Base-by-base conservation (phyloP, 1,139 yeast genomes). In the Pichia sp. region DNA sequence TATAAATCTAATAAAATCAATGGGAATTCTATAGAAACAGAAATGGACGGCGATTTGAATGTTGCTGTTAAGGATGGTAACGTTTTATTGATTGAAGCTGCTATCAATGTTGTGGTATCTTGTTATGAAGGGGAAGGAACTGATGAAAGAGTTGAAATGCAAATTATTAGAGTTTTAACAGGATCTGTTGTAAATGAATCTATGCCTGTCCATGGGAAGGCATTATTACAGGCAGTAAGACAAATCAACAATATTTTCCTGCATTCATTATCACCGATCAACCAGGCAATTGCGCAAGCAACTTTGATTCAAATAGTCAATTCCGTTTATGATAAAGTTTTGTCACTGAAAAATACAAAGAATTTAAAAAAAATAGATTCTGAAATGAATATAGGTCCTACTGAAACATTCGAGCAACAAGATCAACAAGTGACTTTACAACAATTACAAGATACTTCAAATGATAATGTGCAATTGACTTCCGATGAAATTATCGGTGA, bases 201-300 rank as follows among this genome's bases (percentile, higher is more conserved):
- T 35, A 74, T 86, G 63, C 83, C 94, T 19, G 86, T 91, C 38
- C 98, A 93, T 56, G 97, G 97, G 6, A 85, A 91, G 5, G 76
- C 93, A 0, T 68, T 93, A 40, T 69, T 93, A 50, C 85, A 84
- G 55, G 97, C 97, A 0, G 82, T 93, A 30, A 76, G 98, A 59
- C 95, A 86, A 57, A 84, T 91, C 18, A 91, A 91, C 64, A 89
- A 88, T 58, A 85, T 93, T 25, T 93, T 91, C 56, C 82, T 91
- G 35, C 73, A 86, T 47, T 86, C 96, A 0, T 69, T 83, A 49
- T 79, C 84, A 17, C 76, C 91, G 4, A 68, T 85, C 21, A 91
- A 88, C 57, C 98, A 91, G 62, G 84, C 91, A 1, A 81, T 89
- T 45, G 98, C 98, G 0, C 98, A 93, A 64, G 97, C 96, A 3